These are phyloP conservation scores for Brassica nigra DNA, from an alignment of 345 rosid genomes.

Conservation along the genomic window DNA sequence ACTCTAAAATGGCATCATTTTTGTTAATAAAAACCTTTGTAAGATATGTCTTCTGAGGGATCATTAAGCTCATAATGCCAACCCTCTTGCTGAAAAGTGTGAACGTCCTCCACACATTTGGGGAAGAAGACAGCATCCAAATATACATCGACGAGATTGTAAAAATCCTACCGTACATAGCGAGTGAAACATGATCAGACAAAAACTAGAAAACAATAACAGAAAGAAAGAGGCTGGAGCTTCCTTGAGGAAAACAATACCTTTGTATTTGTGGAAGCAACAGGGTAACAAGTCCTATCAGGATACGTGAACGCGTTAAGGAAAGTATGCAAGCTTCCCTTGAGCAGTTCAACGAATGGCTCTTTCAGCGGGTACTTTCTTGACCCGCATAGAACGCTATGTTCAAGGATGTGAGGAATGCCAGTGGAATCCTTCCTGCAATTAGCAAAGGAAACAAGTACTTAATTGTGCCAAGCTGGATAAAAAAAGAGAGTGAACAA, in stretches of 20 bases:
- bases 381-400: slow-evolving; percentile 95
- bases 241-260: slow-evolving; percentile 40
- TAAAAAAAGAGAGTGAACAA: background rate
- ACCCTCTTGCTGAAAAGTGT: slow-evolving; percentile 96
- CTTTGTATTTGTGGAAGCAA: slow-evolving; percentile 93
- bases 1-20: background rate
- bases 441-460: slow-evolving; percentile 7
- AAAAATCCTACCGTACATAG: slow-evolving; percentile 73
- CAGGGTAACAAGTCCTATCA: slow-evolving; percentile 98
- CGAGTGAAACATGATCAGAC: slow-evolving; percentile 13
- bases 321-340: slow-evolving; percentile 93
- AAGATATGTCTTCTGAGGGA: slow-evolving; percentile 83
- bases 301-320: slow-evolving; percentile 95
- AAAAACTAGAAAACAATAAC: background rate
- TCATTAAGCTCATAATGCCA: slow-evolving; percentile 94
- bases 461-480: background rate
- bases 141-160: slow-evolving; percentile 92
- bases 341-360: slow-evolving; percentile 92
- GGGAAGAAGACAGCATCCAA: slow-evolving; percentile 98
- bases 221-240: slow-evolving; percentile 1
- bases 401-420: slow-evolving; percentile 95
- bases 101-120: slow-evolving; percentile 83
- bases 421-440: slow-evolving; percentile 96
- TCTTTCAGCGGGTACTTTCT: slow-evolving; percentile 95
- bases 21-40: slow-evolving; percentile 58